A percentile compares a stretch with the other conserved stretches of the same genome.
phyloP scores from a whole-genome alignment of 2,329 filamentous ascomycete species.

The Ploettnerulaceae sp. region DNA sequence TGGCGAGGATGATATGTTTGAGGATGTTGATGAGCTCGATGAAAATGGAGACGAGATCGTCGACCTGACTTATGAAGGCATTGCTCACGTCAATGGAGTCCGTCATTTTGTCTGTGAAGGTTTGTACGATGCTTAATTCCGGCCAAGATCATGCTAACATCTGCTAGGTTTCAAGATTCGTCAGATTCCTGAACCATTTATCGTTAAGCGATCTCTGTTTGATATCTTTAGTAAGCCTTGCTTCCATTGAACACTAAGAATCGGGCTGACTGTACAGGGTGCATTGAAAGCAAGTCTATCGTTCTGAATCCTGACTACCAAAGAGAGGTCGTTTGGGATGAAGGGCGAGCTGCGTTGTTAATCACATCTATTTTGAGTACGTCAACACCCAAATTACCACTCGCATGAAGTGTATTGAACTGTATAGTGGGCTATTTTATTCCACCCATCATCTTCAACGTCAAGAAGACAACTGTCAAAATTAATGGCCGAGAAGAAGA shows the following conservation, averaged over 20 bases:
- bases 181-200: constrained; percentile 26
- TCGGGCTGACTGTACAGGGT: constrained; percentile 19
- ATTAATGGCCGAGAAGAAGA: constrained; percentile 14
- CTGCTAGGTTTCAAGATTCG: constrained; percentile 29
- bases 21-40: constrained; percentile 25
- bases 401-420: constrained; percentile 1
- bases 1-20: constrained; percentile 25
- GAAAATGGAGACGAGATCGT: constrained; percentile 24
- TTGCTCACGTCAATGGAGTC: constrained; percentile 24
- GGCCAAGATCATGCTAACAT: background rate
- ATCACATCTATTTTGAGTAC: constrained; percentile 32
- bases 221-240: constrained; percentile 23
- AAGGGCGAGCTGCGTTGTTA: constrained; percentile 29
- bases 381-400: background rate
- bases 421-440: constrained; percentile 36
- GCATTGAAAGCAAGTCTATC: constrained; percentile 34
- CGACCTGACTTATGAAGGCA: constrained; percentile 22
- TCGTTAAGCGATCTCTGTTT: constrained; percentile 24
- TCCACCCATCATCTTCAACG: constrained; percentile 45
- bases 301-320: constrained; percentile 44
- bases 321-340: constrained; percentile 43
- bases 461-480: constrained; percentile 20
- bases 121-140: constrained; percentile 1
- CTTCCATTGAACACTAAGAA: background rate
- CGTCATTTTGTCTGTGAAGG: constrained; percentile 29